Evolutionary conservation across 2,329 filamentous ascomycete species (phyloP).

Genomic region (Trichoderma koningiopsis): DNA sequence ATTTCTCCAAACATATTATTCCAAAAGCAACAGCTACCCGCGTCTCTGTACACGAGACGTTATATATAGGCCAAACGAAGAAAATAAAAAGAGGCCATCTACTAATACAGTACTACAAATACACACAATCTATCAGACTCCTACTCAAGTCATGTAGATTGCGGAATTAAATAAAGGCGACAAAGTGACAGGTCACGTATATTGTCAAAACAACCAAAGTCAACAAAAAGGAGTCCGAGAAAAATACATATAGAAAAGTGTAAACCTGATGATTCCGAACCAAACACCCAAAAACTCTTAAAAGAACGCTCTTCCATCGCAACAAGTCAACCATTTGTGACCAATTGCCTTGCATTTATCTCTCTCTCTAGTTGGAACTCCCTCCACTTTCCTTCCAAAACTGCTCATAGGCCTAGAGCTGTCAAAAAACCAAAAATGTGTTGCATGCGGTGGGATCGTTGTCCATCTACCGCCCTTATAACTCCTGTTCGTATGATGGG

Average conservation of each 20-base stretch:
- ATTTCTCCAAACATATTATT: background rate
- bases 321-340: conserved; percentile 1
- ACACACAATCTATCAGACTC: conserved; percentile 7
- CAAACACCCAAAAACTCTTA: conserved; percentile 13
- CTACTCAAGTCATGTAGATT: conserved; percentile 1
- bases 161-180: background rate
- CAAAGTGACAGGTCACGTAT: conserved; percentile 18
- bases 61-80: background rate
- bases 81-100: background rate
- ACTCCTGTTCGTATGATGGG: conserved; percentile 17
- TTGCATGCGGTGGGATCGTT: conserved; percentile 13
- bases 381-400: background rate
- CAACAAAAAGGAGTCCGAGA: background rate
- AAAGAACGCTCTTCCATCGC: background rate
- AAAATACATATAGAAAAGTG: background rate
- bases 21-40: background rate
- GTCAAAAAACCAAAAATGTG: background rate
- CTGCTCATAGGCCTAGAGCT: background rate
- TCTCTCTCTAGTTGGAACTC: background rate
- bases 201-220: conserved; percentile 6
- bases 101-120: conserved; percentile 19
- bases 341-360: background rate
- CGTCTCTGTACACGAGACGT: background rate
- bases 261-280: background rate
- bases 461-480: conserved; percentile 22